These are phyloP conservation scores for Artemisia argyi DNA, from an alignment of 129 eudicot genomes.

Conservation along the genomic window DNA sequence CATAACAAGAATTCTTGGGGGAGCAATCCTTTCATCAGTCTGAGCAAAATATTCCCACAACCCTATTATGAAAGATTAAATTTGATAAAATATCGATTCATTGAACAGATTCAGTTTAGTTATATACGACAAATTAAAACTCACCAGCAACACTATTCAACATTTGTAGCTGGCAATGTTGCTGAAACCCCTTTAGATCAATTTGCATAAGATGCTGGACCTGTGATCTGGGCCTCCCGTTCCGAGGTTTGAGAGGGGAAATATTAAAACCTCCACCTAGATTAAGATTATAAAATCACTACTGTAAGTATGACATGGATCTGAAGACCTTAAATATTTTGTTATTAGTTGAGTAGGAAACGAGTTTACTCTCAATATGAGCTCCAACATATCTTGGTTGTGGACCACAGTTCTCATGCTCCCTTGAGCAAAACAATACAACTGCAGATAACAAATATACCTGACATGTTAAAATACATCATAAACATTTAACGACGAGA, in stretches of 20 bases:
- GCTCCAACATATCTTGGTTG: constrained; percentile 98
- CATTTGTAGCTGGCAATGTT: constrained; percentile 92
- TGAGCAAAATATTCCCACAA: constrained; percentile 93
- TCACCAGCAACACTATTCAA: constrained; percentile 97
- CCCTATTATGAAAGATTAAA: constrained; percentile 46
- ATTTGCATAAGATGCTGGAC: constrained; percentile 99
- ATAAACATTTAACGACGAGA: constrained; percentile 6
- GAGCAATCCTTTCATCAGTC: constrained; percentile 80
- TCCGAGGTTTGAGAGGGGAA: constrained; percentile 81
- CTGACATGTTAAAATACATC: constrained; percentile 5
- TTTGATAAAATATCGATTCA: neutral
- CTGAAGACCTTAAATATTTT: constrained; percentile 3
- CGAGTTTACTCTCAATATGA: constrained; percentile 87
- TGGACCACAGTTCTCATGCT: constrained; percentile 92
- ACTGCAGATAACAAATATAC: constrained; percentile 58
- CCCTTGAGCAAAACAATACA: constrained; percentile 93
- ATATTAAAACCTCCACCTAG: constrained; percentile 97
- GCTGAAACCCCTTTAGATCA: constrained; percentile 97
- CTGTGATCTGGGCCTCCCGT: constrained; percentile 94
- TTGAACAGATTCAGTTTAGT: neutral
- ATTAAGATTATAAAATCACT: constrained; percentile 17
- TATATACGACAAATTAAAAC: constrained; percentile 17
- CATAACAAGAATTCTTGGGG: constrained; percentile 97
- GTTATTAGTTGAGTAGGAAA: constrained; percentile 12
- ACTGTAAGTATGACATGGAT: constrained; percentile 22